Conservation (phyloP, 768 basidiomycete genomes). For the Amanita rimosa region DNA sequence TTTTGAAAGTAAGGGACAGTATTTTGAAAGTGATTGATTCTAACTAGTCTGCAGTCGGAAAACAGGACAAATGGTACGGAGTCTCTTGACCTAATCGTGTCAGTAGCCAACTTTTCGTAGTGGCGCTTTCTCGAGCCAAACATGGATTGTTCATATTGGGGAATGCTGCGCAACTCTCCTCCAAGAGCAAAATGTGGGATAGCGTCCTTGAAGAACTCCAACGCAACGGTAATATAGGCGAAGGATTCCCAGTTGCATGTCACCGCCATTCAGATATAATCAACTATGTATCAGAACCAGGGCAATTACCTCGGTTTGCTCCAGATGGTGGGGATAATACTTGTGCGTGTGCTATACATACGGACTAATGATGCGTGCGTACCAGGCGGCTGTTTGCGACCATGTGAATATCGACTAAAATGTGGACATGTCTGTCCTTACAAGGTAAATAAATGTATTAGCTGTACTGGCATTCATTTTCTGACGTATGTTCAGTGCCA, state of each 20-base stretch:
- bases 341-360: background rate
- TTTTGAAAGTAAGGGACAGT: conserved; percentile 43
- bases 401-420: conserved; percentile 37
- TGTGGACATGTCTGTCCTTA: conserved; percentile 61
- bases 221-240: conserved; percentile 30
- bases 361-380: background rate
- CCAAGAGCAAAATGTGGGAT: conserved; percentile 46
- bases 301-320: conserved; percentile 34
- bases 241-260: conserved; percentile 46
- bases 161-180: conserved; percentile 43
- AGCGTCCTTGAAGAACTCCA: conserved; percentile 48
- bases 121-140: conserved; percentile 63
- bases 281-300: conserved; percentile 35
- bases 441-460: conserved; percentile 29
- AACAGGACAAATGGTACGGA: conserved; percentile 40
- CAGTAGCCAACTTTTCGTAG: conserved; percentile 18
- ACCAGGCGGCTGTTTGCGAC: conserved; percentile 50
- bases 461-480: background rate
- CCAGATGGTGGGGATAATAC: conserved; percentile 44
- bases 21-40: background rate
- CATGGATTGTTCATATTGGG: conserved; percentile 70
- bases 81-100: background rate
- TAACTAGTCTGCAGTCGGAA: conserved; percentile 27
- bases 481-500: conserved; percentile 34
- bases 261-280: conserved; percentile 36